These are phyloP conservation scores for Leucoagaricus sp. DNA, from an alignment of 1,284 basidiomycete species.

Conservation along the genomic window DNA sequence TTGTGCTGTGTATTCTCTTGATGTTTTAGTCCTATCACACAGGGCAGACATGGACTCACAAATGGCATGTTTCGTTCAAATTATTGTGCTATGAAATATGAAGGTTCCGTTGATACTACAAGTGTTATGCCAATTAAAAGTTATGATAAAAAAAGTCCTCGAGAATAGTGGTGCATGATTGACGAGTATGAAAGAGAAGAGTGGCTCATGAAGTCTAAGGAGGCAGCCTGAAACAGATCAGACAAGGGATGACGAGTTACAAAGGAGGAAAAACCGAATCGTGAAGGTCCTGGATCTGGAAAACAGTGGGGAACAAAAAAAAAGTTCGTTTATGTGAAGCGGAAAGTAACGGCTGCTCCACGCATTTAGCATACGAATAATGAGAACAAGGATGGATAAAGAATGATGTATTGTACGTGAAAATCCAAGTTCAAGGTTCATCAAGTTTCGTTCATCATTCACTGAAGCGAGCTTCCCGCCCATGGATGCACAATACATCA, in stretches of 20 bases:
- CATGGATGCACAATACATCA: background rate
- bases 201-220: background rate
- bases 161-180: background rate
- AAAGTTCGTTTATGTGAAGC: too few species aligned
- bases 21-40: background rate
- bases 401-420: conserved; percentile 1
- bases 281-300: background rate
- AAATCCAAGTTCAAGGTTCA: background rate
- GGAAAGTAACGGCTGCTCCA: too few species aligned
- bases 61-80: background rate
- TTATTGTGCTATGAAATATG: background rate
- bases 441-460: background rate
- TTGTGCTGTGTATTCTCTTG: background rate
- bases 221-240: background rate
- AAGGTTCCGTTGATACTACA: background rate
- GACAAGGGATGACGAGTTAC: background rate
- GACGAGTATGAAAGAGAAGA: background rate
- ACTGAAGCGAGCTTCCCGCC: background rate
- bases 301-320: background rate
- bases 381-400: background rate
- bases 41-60: background rate
- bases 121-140: background rate
- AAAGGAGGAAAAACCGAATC: background rate
- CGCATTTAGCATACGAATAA: background rate
- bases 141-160: background rate